phyloP scores from a whole-genome alignment of 177 flowering plant genomes.

The Vitis hybrid region DNA sequence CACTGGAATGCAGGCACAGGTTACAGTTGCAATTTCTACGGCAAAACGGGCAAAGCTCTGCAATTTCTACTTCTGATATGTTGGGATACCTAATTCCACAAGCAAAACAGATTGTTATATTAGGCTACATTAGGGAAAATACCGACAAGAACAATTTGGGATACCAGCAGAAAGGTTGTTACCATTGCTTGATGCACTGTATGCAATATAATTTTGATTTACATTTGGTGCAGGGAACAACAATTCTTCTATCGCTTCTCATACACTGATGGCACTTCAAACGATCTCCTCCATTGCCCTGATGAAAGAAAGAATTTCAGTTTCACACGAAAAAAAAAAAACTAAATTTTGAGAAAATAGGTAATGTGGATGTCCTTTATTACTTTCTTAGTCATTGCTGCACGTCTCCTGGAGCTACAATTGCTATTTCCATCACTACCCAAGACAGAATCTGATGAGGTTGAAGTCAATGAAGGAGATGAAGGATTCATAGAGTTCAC shows the following conservation, averaged over 20 bases:
- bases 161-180: slow-evolving; percentile 1
- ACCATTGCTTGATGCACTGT: slow-evolving; percentile 50
- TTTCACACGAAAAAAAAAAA: neutral
- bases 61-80: slow-evolving; percentile 40
- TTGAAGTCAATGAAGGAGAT: slow-evolving; percentile 15
- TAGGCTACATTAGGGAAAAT: neutral
- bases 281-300: slow-evolving; percentile 9
- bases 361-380: neutral
- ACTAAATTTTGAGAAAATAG: neutral
- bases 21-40: slow-evolving; percentile 77
- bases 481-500: slow-evolving; percentile 7
- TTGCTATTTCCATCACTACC: slow-evolving; percentile 6
- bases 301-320: slow-evolving; percentile 8
- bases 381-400: slow-evolving; percentile 13
- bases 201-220: slow-evolving; percentile 36
- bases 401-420: neutral
- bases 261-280: slow-evolving; percentile 55
- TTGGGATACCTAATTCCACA: slow-evolving; percentile 59
- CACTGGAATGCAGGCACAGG: slow-evolving; percentile 53
- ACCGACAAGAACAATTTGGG: neutral
- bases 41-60: slow-evolving; percentile 69
- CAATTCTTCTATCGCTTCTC: slow-evolving; percentile 27
- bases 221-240: slow-evolving; percentile 43
- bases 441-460: slow-evolving; percentile 5
- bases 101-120: neutral